Base-by-base conservation (phyloP, 352 stramenopile genomes). In the Globisporangium spinosum region DNA sequence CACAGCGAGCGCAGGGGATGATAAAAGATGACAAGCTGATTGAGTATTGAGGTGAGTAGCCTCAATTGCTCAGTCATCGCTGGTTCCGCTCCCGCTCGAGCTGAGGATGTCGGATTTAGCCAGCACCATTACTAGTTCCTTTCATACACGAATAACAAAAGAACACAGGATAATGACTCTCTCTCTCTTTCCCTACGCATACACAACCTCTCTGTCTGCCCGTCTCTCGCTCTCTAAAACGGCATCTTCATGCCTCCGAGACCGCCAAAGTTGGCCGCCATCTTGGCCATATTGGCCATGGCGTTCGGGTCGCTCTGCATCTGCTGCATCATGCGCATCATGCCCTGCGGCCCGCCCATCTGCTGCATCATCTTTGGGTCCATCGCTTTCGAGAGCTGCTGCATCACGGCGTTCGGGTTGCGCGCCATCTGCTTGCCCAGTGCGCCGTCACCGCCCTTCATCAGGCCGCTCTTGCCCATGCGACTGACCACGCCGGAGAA, bases 401-500 rank as follows among this genome's bases (percentile, higher is more conserved):
- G 93, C 89, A 98, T 98, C 53, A 99, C 90, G 3, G 91, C 84
- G 59, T 98, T 94, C 49, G 97, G 97, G 78, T 99, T 99, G 57
- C 97, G 93, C 59, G 91, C 75, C 91, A 99, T 98, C 69, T 98
- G 91, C 74, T 98, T 95, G 71, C 91, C 90, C 7, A 97, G 76
- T 17, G 87, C 83, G 3, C 91, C 89, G 34, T 97, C 91, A 7
- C 87, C 89, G 25, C 84, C 85, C 77, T 95, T 96, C 87, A 96
- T 93, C 64, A 99, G 80, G 0, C 94, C 94, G 59, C 85, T 98
- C 79, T 99, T 99, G 57, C 97, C 97, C 93, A 99, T 98, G 74
- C 98, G 98, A 45, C 77, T 89, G 20, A 99, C 94, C 64, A 99
- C 91, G 35, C 85, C 85, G 62, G 96, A 86, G 71, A 98, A 98